Evolutionary conservation across 2,329 filamentous ascomycete genomes (phyloP), one percentile per base, ranked within the genome.

Genomic region (Acephala macrosclerotiorum): DNA sequence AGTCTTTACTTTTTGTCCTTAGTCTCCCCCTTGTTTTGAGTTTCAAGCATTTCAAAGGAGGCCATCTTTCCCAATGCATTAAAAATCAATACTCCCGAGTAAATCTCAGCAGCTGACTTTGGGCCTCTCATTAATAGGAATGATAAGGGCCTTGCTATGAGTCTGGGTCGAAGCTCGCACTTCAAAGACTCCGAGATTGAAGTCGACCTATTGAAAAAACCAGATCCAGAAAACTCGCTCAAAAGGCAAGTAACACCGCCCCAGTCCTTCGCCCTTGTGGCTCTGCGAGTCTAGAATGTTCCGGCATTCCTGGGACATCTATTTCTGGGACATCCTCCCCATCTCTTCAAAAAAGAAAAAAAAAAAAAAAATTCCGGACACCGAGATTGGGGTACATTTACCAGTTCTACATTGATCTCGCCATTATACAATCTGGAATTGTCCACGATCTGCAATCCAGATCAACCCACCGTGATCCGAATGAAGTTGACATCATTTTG

Each of bases 151-250:
- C 20, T 49, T 1, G 45, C 45, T 22, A 49, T 49, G 45, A 49
- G 45, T 26, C 45, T 49, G 11, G 45, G 45, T 49, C 18, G 45
- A 26, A 49, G 22, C 7, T 26, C 45, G 20, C 45, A 49, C 1
- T 49, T 49, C 45, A 22, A 49, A 26, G 22, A 22, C 20, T 49
- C 45, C 9, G n/a, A 25, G 18, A 22, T 49, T 26, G 45, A 49
- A 49, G 22, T 49, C 45, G 45, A 49, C 45, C 45, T 49, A 3
- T 49, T 49, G 45, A 49, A 49, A 7, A 49, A 25, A n/a, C 45
- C 45, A 12, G 45, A 49, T 49, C 22, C 45, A 20, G 45, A 49
- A 25, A 49, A 49, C 7, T 22, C 45, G 3, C 22, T 49, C 11
- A 22, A 49, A 49, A 49, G 45, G 29, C 29, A 33, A 33, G 29